A percentile compares a stretch with the other conserved stretches of the same genome.
These are phyloP conservation scores for Breynia disticha DNA, from an alignment of 441 rosid species.

Conservation along the genomic window DNA sequence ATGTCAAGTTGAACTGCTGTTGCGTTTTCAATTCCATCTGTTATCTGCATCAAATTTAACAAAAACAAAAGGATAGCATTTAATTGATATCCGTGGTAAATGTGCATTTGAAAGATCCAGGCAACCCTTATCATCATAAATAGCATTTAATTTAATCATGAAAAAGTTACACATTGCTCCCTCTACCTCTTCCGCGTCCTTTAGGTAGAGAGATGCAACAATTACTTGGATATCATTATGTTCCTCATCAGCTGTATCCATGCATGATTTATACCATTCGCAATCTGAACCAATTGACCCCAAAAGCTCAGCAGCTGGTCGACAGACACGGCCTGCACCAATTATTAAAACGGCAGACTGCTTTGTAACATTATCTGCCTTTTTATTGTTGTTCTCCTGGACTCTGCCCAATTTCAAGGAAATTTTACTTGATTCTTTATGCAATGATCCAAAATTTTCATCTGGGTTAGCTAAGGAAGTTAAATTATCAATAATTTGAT, in stretches of 20 bases:
- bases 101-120: background rate
- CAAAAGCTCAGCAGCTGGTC: constrained; percentile 73
- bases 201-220: constrained; percentile 78
- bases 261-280: constrained; percentile 36
- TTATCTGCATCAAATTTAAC: constrained; percentile 33
- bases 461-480: constrained; percentile 61
- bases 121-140: no score
- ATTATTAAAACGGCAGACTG: constrained; percentile 57
- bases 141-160: no score
- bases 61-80: constrained; percentile 5
- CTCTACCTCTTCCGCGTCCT: constrained; percentile 91
- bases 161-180: background rate
- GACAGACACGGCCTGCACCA: constrained; percentile 96
- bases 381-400: constrained; percentile 33
- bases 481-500: constrained; percentile 81
- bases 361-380: constrained; percentile 24
- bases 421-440: constrained; percentile 31
- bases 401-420: constrained; percentile 46
- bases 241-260: constrained; percentile 34
- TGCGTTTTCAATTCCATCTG: constrained; percentile 71
- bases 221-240: constrained; percentile 48
- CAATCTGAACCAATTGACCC: constrained; percentile 48
- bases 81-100: background rate
- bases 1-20: constrained; percentile 73
- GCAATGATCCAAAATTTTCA: constrained; percentile 25